Conservation (phyloP, 768 basidiomycete species). For the Boletus reticuloceps region DNA sequence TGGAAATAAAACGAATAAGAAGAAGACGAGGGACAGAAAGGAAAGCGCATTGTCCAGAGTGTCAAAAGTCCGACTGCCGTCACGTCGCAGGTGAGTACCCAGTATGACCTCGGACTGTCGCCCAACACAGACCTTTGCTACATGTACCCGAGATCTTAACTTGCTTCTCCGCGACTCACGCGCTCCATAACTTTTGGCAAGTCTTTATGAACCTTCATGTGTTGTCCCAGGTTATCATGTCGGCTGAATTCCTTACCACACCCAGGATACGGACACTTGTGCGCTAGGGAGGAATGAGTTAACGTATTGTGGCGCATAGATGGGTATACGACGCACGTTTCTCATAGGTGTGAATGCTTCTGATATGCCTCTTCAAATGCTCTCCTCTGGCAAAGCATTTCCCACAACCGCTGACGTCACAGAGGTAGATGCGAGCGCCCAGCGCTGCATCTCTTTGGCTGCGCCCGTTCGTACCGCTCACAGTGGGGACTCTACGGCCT, state of each 20-base stretch:
- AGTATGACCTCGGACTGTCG: slow-evolving; percentile 22
- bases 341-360: slow-evolving; percentile 89
- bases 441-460: slow-evolving; percentile 36
- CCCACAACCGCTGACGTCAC: slow-evolving; percentile 78
- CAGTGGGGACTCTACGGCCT: slow-evolving; percentile 63
- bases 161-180: slow-evolving; percentile 19
- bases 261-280: slow-evolving; percentile 73
- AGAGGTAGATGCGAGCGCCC: slow-evolving; percentile 59
- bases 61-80: slow-evolving; percentile 28
- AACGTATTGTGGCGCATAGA: slow-evolving; percentile 3
- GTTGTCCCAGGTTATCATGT: slow-evolving; percentile 86
- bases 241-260: slow-evolving; percentile 85
- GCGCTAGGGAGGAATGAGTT: slow-evolving; percentile 47
- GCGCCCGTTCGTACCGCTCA: slow-evolving; percentile 33
- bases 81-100: slow-evolving; percentile 13
- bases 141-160: slow-evolving; percentile 1
- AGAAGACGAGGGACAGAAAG: slow-evolving; percentile 14
- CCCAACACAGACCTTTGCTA: slow-evolving; percentile 17
- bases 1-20: slow-evolving; percentile 25
- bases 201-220: slow-evolving; percentile 75
- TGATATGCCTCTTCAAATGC: slow-evolving; percentile 85
- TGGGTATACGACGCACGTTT: slow-evolving; percentile 60
- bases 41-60: slow-evolving; percentile 25
- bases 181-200: slow-evolving; percentile 29
- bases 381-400: slow-evolving; percentile 88